These are phyloP conservation scores for Vaccinium darrowii DNA, from an alignment of 148 eudicot species.

Conservation along the genomic window DNA sequence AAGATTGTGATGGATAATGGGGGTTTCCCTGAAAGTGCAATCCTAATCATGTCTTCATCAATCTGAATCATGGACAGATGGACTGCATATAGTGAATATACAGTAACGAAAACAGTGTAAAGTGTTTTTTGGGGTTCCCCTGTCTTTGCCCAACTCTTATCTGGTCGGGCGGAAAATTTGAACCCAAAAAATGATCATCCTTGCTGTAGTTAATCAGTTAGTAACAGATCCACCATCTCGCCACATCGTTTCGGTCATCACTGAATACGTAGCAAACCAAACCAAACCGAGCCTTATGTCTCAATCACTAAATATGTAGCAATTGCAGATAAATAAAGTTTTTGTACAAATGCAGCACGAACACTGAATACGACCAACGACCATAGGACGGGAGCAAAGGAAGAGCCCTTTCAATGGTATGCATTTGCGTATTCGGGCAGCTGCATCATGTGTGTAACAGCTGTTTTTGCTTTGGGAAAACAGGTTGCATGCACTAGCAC, in stretches of 20 bases:
- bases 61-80: background rate
- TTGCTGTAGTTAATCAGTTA: background rate
- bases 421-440: too few relatives aligned
- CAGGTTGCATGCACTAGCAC: too few relatives aligned
- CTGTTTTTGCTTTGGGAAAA: too few relatives aligned
- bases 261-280: background rate
- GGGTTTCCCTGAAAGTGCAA: conserved; percentile 10
- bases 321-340: background rate
- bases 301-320: too few relatives aligned
- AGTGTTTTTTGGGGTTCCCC: background rate
- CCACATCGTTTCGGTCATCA: background rate
- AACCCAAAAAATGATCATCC: background rate
- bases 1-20: background rate
- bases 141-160: background rate
- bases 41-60: background rate
- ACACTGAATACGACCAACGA: too few relatives aligned
- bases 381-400: too few relatives aligned
- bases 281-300: too few relatives aligned
- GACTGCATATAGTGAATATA: background rate
- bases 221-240: background rate
- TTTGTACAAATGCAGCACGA: background rate
- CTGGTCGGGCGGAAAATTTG: background rate
- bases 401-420: too few relatives aligned
- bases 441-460: too few relatives aligned
- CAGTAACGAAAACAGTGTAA: background rate